phyloP scores from a whole-genome alignment of 306 rosid genomes.

The Fragaria nilgerrensis region DNA sequence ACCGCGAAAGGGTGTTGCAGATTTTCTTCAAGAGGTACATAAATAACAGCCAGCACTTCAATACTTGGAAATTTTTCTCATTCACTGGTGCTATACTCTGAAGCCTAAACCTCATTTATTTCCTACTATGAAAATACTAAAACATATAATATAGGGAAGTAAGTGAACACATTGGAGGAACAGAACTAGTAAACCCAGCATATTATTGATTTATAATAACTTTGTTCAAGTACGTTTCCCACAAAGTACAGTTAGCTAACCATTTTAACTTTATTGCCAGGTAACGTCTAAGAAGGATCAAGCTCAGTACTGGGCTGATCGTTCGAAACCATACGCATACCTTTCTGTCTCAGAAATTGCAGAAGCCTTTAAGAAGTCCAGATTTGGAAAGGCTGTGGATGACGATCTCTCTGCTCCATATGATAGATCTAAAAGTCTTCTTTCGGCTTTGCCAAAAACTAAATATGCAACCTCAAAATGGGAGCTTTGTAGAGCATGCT shows the following conservation, averaged over 20 bases:
- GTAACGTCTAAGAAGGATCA: constrained; percentile 87
- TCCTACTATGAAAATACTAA: neutral
- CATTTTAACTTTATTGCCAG: constrained; percentile 35
- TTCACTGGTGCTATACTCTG: neutral
- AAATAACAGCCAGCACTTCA: neutral
- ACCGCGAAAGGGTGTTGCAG: constrained; percentile 80
- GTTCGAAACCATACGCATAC: constrained; percentile 58
- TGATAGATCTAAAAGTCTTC: constrained; percentile 55
- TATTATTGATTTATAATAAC: neutral
- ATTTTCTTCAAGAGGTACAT: constrained; percentile 90
- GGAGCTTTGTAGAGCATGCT: constrained; percentile 66
- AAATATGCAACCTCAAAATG: constrained; percentile 53
- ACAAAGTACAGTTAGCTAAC: neutral
- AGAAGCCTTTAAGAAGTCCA: constrained; percentile 58
- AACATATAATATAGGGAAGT: neutral
- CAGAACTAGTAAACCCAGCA: neutral
- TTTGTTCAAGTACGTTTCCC: neutral
- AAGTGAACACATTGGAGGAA: neutral
- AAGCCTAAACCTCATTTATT: neutral
- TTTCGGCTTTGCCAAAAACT: constrained; percentile 57
- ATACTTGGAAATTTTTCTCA: neutral
- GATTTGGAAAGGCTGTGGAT: constrained; percentile 51
- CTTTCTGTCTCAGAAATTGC: constrained; percentile 66
- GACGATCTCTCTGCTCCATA: constrained; percentile 39
- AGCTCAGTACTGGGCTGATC: constrained; percentile 85